These are phyloP conservation scores for Amphicarpaea edgeworthii DNA, from an alignment of 306 rosid genomes.

Conservation along the genomic window DNA sequence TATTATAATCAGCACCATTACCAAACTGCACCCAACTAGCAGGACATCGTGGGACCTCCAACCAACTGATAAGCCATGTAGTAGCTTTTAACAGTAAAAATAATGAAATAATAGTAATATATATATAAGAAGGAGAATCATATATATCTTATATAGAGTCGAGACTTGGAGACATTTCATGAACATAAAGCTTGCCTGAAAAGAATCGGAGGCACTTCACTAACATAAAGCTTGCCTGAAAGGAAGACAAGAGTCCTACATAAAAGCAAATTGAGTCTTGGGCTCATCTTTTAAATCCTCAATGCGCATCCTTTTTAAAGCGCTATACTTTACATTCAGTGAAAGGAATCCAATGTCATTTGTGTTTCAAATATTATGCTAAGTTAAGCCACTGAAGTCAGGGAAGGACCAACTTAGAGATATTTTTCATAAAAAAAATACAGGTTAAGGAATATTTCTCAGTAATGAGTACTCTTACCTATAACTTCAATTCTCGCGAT, in stretches of 20 bases:
- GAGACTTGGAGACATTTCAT: conserved; percentile 38
- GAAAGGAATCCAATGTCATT: conserved; percentile 73
- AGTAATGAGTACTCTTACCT: not conserved
- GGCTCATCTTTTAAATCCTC: conserved; percentile 61
- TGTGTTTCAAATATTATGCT: conserved; percentile 47
- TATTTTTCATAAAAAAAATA: not conserved
- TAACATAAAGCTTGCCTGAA: conserved; percentile 62
- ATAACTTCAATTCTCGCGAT: not conserved
- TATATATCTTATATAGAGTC: conserved; percentile 3
- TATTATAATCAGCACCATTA: conserved; percentile 39
- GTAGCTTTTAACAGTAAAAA: conserved; percentile 32
- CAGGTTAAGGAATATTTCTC: not conserved
- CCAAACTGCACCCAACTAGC: conserved; percentile 42
- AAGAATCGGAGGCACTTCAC: conserved; percentile 52
- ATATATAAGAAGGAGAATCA: conserved; percentile 24
- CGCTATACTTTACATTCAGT: conserved; percentile 56
- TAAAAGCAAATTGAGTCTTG: conserved; percentile 53
- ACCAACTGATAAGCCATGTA: conserved; percentile 37
- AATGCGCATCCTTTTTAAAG: conserved; percentile 49
- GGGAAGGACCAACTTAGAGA: not conserved
- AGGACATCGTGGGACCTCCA: conserved; percentile 42
- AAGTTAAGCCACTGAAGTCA: conserved; percentile 22
- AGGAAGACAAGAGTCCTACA: conserved; percentile 59
- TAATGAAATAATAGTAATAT: conserved; percentile 7
- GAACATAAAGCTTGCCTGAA: conserved; percentile 60